Percentiles rank a stretch among this genome's conserved stretches.
phyloP scores from a whole-genome alignment of 2,329 filamentous ascomycete genomes.

The Sporothrix brasiliensis region DNA sequence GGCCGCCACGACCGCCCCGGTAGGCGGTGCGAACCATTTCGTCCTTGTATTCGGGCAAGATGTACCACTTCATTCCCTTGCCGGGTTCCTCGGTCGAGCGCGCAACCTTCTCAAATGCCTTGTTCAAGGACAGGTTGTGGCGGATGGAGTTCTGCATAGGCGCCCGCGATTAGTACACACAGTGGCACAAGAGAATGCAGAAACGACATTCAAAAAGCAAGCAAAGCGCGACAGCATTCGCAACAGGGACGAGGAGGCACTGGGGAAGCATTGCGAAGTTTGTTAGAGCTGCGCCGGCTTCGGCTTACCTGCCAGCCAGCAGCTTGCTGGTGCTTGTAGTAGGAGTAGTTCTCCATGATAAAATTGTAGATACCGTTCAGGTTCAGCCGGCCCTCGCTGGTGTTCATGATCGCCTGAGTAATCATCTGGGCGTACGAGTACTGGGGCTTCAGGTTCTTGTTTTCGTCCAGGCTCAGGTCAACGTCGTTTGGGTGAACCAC shows the following conservation, averaged over 20 bases:
- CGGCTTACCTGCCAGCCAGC: conserved; percentile 84
- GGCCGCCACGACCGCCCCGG: conserved; percentile 63
- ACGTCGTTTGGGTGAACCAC: conserved; percentile 60
- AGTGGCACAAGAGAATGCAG: background rate
- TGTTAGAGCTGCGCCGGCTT: background rate
- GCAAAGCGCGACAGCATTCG: background rate
- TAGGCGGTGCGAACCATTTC: conserved; percentile 80
- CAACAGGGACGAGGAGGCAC: background rate
- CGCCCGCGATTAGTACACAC: conserved; percentile 43
- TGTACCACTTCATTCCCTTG: conserved; percentile 99
- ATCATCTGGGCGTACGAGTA: conserved; percentile 98
- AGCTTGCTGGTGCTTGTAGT: conserved; percentile 77
- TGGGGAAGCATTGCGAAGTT: background rate
- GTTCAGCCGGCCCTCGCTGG: conserved; percentile 83
- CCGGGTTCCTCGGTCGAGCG: conserved; percentile 92
- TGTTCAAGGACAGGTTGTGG: conserved; percentile 93
- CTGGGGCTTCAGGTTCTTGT: conserved; percentile 90
- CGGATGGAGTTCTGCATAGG: conserved; percentile 77
- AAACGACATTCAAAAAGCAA: background rate
- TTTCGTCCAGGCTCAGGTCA: conserved; percentile 78
- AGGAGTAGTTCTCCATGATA: conserved; percentile 89
- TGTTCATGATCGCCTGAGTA: conserved; percentile 89
- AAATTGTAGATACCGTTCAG: conserved; percentile 91
- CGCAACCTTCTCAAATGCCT: conserved; percentile 90
- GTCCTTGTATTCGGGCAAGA: conserved; percentile 78